phyloP scores from a whole-genome alignment of 2,329 filamentous ascomycete genomes.

The Ophiostoma angusticollis region DNA sequence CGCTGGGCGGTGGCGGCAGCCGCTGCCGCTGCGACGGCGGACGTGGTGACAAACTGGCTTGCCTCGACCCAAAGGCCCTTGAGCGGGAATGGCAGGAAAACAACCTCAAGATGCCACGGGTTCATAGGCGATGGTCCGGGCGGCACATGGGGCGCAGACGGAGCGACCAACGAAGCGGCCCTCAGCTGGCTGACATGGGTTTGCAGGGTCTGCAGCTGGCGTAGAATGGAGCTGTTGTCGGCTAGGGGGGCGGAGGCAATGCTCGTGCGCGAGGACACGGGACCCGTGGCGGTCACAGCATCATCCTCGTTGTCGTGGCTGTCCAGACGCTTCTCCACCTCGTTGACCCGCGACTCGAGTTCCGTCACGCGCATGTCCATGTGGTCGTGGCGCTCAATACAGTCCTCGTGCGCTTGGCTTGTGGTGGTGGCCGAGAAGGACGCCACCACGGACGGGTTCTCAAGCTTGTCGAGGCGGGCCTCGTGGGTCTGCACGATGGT shows the following conservation, averaged over 20 bases:
- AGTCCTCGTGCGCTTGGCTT: constrained; percentile 49
- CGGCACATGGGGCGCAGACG: constrained; percentile 24
- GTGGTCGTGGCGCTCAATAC: constrained; percentile 54
- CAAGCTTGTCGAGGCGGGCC: constrained; percentile 53
- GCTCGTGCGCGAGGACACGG: constrained; percentile 23
- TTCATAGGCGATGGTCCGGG: constrained; percentile 49
- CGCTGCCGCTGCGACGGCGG: constrained; percentile 10
- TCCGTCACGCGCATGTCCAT: constrained; percentile 56
- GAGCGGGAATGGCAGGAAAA: constrained; percentile 58
- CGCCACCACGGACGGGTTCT: constrained; percentile 53
- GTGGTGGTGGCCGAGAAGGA: neutral
- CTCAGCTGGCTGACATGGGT: constrained; percentile 1
- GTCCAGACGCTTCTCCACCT: constrained; percentile 40
- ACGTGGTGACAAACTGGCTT: constrained; percentile 30
- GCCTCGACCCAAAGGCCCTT: constrained; percentile 41
- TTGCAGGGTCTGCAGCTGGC: constrained; percentile 25
- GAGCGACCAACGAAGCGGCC: neutral
- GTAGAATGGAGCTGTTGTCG: constrained; percentile 34
- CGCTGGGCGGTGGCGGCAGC: constrained; percentile 15
- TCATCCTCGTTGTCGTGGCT: constrained; percentile 34
- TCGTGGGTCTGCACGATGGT: constrained; percentile 48
- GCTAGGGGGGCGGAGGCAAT: constrained; percentile 17
- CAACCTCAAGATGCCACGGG: constrained; percentile 65
- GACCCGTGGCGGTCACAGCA: constrained; percentile 29
- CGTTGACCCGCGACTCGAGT: constrained; percentile 50